Evolutionary conservation across 164 flowering plant genomes (phyloP).

Genomic region (Nelumbo lutea): DNA sequence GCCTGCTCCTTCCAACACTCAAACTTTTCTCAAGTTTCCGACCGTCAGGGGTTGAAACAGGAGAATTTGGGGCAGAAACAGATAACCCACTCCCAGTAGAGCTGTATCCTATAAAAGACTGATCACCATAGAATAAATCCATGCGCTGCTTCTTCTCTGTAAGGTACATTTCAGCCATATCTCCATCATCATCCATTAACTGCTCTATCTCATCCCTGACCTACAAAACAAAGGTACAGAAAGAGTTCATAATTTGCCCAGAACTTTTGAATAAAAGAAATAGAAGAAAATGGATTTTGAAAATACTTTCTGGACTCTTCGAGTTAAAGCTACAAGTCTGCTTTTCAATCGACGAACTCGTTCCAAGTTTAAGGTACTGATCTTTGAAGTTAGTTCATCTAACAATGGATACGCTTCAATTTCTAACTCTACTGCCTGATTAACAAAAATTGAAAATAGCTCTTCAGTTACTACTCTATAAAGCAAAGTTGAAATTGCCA

Average conservation of each 20-base stretch:
- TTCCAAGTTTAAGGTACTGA: conserved; percentile 68
- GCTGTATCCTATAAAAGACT: conserved; percentile 51
- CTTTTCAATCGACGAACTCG: conserved; percentile 67
- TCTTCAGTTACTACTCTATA: neutral
- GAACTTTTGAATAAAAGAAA: neutral
- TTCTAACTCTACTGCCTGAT: conserved; percentile 68
- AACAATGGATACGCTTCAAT: conserved; percentile 74
- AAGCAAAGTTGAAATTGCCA: neutral
- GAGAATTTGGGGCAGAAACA: conserved; percentile 90
- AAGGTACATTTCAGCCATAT: conserved; percentile 84
- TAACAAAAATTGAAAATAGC: neutral
- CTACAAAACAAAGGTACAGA: conserved; percentile 21
- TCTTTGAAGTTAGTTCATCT: conserved; percentile 77
- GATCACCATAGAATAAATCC: conserved; percentile 62
- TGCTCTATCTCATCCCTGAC: conserved; percentile 83
- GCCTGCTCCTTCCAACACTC: conserved; percentile 79
- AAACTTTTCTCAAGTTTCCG: conserved; percentile 73
- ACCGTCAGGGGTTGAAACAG: conserved; percentile 77
- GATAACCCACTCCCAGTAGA: conserved; percentile 60
- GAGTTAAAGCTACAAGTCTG: conserved; percentile 64
- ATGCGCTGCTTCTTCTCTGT: conserved; percentile 64
- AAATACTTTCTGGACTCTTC: conserved; percentile 73
- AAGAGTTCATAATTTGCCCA: neutral
- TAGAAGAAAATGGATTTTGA: neutral
- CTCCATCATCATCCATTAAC: conserved; percentile 83